A percentile compares a stretch with the other conserved stretches of the same genome.
Conservation (phyloP, 1,139 yeast species). For the Taiozyma sp. region DNA sequence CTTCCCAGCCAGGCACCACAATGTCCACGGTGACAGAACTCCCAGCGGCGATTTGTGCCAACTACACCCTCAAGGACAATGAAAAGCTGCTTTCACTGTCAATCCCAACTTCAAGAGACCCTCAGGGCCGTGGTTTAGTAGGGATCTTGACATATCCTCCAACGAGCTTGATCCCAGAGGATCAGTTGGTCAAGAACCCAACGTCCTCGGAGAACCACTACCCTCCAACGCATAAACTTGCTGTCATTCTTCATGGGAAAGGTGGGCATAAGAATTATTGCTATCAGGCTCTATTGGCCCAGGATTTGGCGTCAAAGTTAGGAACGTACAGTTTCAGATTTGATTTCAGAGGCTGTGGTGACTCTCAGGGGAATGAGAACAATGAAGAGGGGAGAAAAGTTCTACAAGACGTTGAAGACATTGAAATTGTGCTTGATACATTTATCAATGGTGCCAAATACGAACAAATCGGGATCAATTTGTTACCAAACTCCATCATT, state of each 20-base stretch:
- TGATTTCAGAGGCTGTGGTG: slow-evolving; percentile 86
- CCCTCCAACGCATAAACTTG: slow-evolving; percentile 35
- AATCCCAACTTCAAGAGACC: slow-evolving; percentile 11
- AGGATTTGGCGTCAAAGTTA: slow-evolving; percentile 47
- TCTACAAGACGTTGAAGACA: slow-evolving; percentile 63
- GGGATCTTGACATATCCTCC: slow-evolving; percentile 31
- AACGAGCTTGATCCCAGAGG: slow-evolving; percentile 20
- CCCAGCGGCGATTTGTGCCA: slow-evolving; percentile 17
- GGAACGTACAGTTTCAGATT: slow-evolving; percentile 69
- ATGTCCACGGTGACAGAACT: slow-evolving; percentile 10
- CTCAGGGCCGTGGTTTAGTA: slow-evolving; percentile 26
- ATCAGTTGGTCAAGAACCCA: slow-evolving; percentile 20
- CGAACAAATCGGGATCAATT: slow-evolving; percentile 32
- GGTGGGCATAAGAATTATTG: slow-evolving; percentile 83
- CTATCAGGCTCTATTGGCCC: slow-evolving; percentile 64
- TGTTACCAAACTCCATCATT: slow-evolving; percentile 51
- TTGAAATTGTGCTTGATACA: slow-evolving; percentile 49
- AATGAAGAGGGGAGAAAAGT: slow-evolving; percentile 48
- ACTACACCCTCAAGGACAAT: slow-evolving; percentile 16
- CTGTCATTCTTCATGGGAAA: slow-evolving; percentile 65
- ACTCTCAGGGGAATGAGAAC: slow-evolving; percentile 53
- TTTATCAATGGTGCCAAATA: slow-evolving; percentile 27
- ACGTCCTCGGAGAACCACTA: slow-evolving; percentile 16
- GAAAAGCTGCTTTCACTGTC: slow-evolving; percentile 20
- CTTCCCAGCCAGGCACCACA: not conserved